A percentile compares a stretch with the other conserved stretches of the same genome.
phyloP scores from a whole-genome alignment of 768 basidiomycete species.

The Tricholoma matsutake region DNA sequence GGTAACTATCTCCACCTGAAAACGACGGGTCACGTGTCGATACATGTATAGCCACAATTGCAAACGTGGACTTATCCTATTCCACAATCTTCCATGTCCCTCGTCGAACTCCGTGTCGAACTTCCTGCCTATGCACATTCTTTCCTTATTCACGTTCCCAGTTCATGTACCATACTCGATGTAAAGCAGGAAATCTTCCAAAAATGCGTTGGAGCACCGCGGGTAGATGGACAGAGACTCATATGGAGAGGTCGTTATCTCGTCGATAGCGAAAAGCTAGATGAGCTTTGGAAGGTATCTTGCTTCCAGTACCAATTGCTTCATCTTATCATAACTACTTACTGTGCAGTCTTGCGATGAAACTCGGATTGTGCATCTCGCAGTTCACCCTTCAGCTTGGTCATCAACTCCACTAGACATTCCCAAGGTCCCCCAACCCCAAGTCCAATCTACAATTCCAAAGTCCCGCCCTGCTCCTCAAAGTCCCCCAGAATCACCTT shows the following conservation, averaged over 20 bases:
- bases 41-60: constrained; percentile 9
- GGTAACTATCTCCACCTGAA: constrained; percentile 29
- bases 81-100: constrained; percentile 30
- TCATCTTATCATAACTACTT: constrained; percentile 1
- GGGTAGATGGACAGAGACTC: constrained; percentile 68
- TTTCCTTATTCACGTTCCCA: constrained; percentile 51
- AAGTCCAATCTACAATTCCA: constrained; percentile 5
- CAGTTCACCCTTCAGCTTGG: constrained; percentile 83
- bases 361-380: constrained; percentile 64
- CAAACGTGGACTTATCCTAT: constrained; percentile 21
- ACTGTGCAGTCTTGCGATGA: constrained; percentile 50
- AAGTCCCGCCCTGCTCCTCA: constrained; percentile 5
- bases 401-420: constrained; percentile 46
- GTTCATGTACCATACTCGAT: constrained; percentile 50
- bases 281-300: constrained; percentile 68
- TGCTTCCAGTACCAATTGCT: constrained; percentile 9
- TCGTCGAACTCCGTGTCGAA: constrained; percentile 61
- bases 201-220: constrained; percentile 61
- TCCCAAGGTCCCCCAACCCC: constrained; percentile 16
- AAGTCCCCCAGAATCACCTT: constrained; percentile 1
- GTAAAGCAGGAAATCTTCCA: constrained; percentile 65
- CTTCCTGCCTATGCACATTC: constrained; percentile 73
- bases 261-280: constrained; percentile 59
- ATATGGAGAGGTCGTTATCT: constrained; percentile 74
- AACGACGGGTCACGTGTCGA: constrained; percentile 4